Conservation (phyloP, 2,329 filamentous ascomycete genomes). For the Fusarium oligoseptatum region DNA sequence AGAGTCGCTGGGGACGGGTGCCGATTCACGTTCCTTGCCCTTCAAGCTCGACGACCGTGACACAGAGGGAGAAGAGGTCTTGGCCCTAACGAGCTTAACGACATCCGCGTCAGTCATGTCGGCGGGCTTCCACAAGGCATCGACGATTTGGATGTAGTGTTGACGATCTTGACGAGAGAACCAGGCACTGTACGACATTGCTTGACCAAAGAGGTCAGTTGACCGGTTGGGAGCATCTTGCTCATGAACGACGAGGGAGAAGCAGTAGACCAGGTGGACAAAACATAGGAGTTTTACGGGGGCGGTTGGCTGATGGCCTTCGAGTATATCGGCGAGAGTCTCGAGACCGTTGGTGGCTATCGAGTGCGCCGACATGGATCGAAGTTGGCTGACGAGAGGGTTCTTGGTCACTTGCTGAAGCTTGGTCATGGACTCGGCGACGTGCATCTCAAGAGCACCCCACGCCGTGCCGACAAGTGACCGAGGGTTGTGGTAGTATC, state of each 20-base stretch:
- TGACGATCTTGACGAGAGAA: constrained; percentile 54
- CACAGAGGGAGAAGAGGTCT: constrained; percentile 24
- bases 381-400: constrained; percentile 57
- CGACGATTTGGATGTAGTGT: constrained; percentile 59
- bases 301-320: constrained; percentile 53
- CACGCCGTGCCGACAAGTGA: constrained; percentile 59
- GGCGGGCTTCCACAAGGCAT: constrained; percentile 63
- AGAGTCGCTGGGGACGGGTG: constrained; percentile 54
- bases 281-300: constrained; percentile 64
- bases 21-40: constrained; percentile 57
- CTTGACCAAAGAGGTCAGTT: constrained; percentile 61
- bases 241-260: constrained; percentile 62
- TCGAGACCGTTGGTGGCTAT: constrained; percentile 59
- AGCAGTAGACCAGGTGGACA: constrained; percentile 64
- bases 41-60: constrained; percentile 51
- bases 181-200: constrained; percentile 58
- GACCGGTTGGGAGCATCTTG: constrained; percentile 54
- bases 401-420: constrained; percentile 57
- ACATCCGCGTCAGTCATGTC: constrained; percentile 49
- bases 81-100: constrained; percentile 43
- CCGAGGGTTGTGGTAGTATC: constrained; percentile 43
- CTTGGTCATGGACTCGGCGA: constrained; percentile 60
- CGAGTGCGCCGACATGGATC: constrained; percentile 52
- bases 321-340: constrained; percentile 56
- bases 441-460: constrained; percentile 61